phyloP scores from a whole-genome alignment of 2,329 filamentous ascomycete genomes.

The Fusarium torulosum region DNA sequence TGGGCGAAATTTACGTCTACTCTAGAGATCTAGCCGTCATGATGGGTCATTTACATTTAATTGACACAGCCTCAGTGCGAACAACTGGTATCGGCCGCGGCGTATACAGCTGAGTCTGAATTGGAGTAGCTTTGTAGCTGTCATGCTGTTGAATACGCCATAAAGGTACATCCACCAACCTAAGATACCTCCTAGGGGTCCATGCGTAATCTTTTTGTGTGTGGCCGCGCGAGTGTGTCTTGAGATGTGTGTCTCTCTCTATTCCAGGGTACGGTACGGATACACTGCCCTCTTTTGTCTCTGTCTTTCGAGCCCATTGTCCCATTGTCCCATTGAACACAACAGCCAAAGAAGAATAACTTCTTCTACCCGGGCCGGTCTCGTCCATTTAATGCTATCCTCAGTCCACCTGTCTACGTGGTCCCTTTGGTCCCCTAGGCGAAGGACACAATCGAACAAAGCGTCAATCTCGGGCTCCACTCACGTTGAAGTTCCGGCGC shows the following conservation, averaged over 20 bases:
- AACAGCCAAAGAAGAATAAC: background rate
- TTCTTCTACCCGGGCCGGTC: slow-evolving; percentile 17
- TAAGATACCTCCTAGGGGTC: background rate
- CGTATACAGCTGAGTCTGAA: slow-evolving; percentile 8
- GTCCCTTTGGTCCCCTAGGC: slow-evolving; percentile 31
- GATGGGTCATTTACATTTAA: slow-evolving; percentile 3
- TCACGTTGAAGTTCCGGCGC: slow-evolving; percentile 26
- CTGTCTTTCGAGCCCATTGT: background rate
- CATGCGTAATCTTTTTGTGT: slow-evolving; percentile 19
- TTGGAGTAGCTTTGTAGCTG: slow-evolving; percentile 23
- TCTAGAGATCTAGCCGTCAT: slow-evolving; percentile 14
- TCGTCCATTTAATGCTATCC: slow-evolving; percentile 21
- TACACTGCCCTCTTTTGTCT: slow-evolving; percentile 9
- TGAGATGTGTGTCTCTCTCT: slow-evolving; percentile 13
- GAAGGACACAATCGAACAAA: slow-evolving; percentile 27
- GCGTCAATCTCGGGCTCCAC: slow-evolving; percentile 34
- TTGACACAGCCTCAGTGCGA: slow-evolving; percentile 14
- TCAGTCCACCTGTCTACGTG: slow-evolving; percentile 40
- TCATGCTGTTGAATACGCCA: slow-evolving; percentile 21
- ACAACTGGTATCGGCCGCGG: slow-evolving; percentile 7
- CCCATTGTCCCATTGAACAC: background rate
- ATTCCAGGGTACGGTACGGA: slow-evolving; percentile 1
- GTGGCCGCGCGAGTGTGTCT: slow-evolving; percentile 1
- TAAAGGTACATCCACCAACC: background rate
- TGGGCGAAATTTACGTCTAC: slow-evolving; percentile 4